Conservation (phyloP, 345 rosid species). For the Rhizophora apiculata region DNA sequence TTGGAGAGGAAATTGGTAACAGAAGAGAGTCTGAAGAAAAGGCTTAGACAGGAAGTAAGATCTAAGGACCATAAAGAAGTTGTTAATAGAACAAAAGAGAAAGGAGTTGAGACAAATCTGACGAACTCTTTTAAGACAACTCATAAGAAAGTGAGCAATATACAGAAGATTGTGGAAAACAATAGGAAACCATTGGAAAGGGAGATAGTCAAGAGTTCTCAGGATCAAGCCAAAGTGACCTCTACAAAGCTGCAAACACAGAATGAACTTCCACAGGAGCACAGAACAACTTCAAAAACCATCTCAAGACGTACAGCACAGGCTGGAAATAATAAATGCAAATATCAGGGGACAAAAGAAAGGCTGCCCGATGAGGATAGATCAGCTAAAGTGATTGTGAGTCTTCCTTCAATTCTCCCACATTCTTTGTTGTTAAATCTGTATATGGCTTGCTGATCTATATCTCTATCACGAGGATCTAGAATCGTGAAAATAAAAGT, state of each 20-base stretch:
- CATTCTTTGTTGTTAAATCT: not conserved
- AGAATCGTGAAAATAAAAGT: too few species aligned
- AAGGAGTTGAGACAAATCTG: conserved; percentile 29
- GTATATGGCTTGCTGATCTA: not conserved
- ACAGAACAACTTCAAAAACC: conserved; percentile 17
- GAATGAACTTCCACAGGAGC: conserved; percentile 20
- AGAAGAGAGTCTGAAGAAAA: conserved; percentile 23
- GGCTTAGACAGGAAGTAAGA: conserved; percentile 34
- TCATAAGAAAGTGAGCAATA: conserved; percentile 31
- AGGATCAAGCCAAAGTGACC: conserved; percentile 37
- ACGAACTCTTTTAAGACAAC: conserved; percentile 21
- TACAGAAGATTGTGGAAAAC: conserved; percentile 23
- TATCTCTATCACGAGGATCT: not conserved
- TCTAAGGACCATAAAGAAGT: conserved; percentile 24
- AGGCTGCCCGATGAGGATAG: conserved; percentile 18
- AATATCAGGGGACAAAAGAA: conserved; percentile 33
- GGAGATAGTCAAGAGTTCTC: conserved; percentile 34
- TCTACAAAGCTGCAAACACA: conserved; percentile 25
- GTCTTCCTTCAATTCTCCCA: conserved; percentile 11
- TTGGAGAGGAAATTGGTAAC: conserved; percentile 20
- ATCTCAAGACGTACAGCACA: conserved; percentile 21
- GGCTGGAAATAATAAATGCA: conserved; percentile 13
- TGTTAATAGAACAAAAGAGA: conserved; percentile 31
- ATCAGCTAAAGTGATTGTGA: conserved; percentile 24
- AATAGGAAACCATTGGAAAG: conserved; percentile 35